Conservation (phyloP, 177 flowering plant species). For the Vitis hybrid region DNA sequence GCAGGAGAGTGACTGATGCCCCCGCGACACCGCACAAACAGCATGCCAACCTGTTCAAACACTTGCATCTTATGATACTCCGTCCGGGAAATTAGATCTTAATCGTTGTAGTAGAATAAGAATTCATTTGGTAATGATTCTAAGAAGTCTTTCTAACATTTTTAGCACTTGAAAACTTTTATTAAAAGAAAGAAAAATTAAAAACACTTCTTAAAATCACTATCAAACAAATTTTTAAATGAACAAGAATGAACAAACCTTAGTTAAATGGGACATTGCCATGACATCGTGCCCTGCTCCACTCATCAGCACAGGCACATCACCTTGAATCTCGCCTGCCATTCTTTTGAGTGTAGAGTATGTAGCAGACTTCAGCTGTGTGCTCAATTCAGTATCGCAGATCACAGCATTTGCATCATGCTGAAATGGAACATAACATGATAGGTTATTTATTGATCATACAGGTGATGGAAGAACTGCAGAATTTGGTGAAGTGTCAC, state of each 20-base stretch:
- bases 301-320: slow-evolving; percentile 88
- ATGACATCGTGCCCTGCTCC: slow-evolving; percentile 99
- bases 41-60: slow-evolving; percentile 76
- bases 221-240: too few relatives aligned
- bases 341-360: slow-evolving; percentile 56
- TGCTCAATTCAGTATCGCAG: slow-evolving; percentile 68
- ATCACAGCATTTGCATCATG: slow-evolving; percentile 87
- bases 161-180: too few relatives aligned
- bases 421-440: slow-evolving; percentile 38
- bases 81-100: too few relatives aligned
- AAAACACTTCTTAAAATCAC: too few relatives aligned
- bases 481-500: slow-evolving; percentile 14
- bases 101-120: too few relatives aligned
- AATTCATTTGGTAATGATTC: too few relatives aligned
- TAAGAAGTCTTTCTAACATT: too few relatives aligned
- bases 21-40: slow-evolving; percentile 96
- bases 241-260: slow-evolving; percentile 43
- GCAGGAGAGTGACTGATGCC: slow-evolving; percentile 96
- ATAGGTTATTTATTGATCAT: too few relatives aligned
- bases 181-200: too few relatives aligned
- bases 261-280: slow-evolving; percentile 95
- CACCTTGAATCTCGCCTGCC: slow-evolving; percentile 54
- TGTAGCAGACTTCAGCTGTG: slow-evolving; percentile 69
- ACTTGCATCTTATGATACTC: slow-evolving; percentile 8
- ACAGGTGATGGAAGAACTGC: background rate